Conservation (phyloP, 345 rosid species). For the Moricandia moricandioides region DNA sequence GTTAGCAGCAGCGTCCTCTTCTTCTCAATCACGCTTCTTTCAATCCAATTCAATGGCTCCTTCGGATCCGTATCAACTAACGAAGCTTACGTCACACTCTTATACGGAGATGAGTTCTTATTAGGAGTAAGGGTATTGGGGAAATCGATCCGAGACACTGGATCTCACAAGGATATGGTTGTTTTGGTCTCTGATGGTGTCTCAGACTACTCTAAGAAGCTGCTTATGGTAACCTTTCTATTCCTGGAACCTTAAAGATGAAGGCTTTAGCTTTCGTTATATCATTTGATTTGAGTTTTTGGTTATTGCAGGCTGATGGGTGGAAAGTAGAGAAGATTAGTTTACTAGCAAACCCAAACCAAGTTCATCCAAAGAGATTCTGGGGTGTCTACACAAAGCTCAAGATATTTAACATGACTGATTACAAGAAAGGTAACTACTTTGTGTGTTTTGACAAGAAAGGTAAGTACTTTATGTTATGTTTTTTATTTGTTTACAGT, state of each 20-base stretch:
- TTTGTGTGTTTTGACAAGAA: background rate
- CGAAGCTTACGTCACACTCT: conserved; percentile 77
- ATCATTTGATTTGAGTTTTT: background rate
- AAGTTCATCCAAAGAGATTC: conserved; percentile 77
- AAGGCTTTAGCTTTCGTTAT: background rate
- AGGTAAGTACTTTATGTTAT: background rate
- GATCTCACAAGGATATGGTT: conserved; percentile 77
- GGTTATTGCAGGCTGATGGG: conserved; percentile 78
- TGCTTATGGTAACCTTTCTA: conserved; percentile 50
- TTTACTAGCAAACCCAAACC: conserved; percentile 84
- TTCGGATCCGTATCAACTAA: conserved; percentile 41
- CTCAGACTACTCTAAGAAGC: conserved; percentile 63
- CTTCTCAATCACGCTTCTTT: conserved; percentile 32
- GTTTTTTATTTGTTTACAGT: conserved; percentile 47
- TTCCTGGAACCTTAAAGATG: background rate
- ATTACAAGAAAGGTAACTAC: conserved; percentile 69
- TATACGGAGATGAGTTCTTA: conserved; percentile 93
- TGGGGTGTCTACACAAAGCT: conserved; percentile 99
- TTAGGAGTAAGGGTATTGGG: conserved; percentile 94
- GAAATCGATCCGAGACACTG: conserved; percentile 79
- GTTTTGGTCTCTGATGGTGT: conserved; percentile 95
- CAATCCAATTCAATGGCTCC: conserved; percentile 38
- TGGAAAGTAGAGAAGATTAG: conserved; percentile 92
- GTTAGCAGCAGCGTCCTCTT: conserved; percentile 20
- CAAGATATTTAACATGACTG: conserved; percentile 87